A percentile compares a stretch with the other conserved stretches of the same genome.
Conservation (phyloP, 352 stramenopile genomes). For the Phytophthora crassamura region DNA sequence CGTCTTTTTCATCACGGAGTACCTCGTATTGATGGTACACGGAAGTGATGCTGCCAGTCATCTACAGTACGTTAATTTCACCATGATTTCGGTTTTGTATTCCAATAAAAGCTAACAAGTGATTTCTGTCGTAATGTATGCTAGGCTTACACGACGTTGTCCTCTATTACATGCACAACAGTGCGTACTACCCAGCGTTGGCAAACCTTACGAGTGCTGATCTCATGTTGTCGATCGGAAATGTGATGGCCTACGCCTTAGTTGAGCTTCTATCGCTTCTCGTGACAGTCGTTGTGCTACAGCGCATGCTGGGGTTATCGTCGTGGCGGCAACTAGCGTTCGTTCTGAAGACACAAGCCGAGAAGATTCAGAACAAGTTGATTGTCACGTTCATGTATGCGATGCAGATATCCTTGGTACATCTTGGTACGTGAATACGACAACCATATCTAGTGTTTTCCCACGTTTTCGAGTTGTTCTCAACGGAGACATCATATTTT, state of each 20-base stretch:
- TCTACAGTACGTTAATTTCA: conserved; percentile 30
- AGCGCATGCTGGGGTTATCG: conserved; percentile 19
- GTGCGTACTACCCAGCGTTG: conserved; percentile 16
- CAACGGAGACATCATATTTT: too few species aligned
- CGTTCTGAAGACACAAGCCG: conserved; percentile 31
- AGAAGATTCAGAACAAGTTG: conserved; percentile 32
- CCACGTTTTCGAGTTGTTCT: background rate
- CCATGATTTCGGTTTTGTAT: background rate
- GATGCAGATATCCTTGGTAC: conserved; percentile 31
- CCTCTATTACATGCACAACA: conserved; percentile 22
- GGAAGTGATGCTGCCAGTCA: conserved; percentile 36
- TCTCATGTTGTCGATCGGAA: background rate
- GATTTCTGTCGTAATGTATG: background rate
- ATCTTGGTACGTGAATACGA: conserved; percentile 27
- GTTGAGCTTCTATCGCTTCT: conserved; percentile 19
- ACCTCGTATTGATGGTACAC: conserved; percentile 39
- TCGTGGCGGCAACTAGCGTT: conserved; percentile 31
- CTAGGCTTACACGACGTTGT: conserved; percentile 7
- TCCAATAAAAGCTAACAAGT: background rate
- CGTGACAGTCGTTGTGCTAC: background rate
- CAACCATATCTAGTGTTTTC: too few species aligned
- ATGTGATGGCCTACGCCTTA: conserved; percentile 17
- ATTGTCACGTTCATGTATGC: conserved; percentile 32
- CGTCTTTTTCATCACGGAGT: conserved; percentile 44
- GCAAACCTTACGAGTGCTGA: background rate